Base-by-base conservation (phyloP, 805 yeast genomes). In the Wickerhamiella qilinensis region DNA sequence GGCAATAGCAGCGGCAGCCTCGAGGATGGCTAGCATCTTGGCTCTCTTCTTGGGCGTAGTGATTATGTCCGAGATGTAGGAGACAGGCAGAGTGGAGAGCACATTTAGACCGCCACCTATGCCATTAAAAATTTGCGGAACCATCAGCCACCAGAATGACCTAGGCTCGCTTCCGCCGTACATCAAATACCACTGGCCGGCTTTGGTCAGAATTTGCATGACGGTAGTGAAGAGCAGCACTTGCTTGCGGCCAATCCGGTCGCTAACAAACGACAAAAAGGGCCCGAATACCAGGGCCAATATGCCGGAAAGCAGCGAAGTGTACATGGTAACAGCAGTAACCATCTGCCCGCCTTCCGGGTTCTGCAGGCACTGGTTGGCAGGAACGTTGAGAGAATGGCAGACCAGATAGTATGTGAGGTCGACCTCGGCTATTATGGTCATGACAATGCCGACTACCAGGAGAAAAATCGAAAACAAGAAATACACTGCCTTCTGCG, bases 21-120 rank as follows among this genome's bases (percentile, higher is more conserved):
- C 52, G 4, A 41, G 29, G 11, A 43, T 25, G 6, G 53, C 42
- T 2, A 50, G 16, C 19, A 47, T 43, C 24, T 41, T 34, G 17
- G 54, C 43, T 28, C 54, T 44, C 20, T 42, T 39, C 7, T 32
- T 24, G 18, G 47, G 36, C 21, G 49, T 50, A 3, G 41, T 39
- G 1, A 50, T 44, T 43, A 43, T 35, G 31, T 50, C 54, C 4
- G 52, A 44, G 15, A 50, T 31, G 32, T 46, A 48, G 6, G 54
- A 43, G 16, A 44, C 37, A 11, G 46, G 42, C 38, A 48, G 27
- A 12, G 40, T 40, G 12, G 35, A 27, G 9, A 47, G 21, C n/a
- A n/a, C n/a, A n/a, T n/a, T n/a, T n/a, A n/a, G n/a, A 5, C 39
- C 41, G 22, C 52, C 51, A 14, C 52, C 52, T 2, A 44, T 28